A percentile compares a stretch with the other conserved stretches of the same genome.
Evolutionary conservation across 768 basidiomycete species (phyloP).

Genomic region (Porpolomopsis calyptriformis): DNA sequence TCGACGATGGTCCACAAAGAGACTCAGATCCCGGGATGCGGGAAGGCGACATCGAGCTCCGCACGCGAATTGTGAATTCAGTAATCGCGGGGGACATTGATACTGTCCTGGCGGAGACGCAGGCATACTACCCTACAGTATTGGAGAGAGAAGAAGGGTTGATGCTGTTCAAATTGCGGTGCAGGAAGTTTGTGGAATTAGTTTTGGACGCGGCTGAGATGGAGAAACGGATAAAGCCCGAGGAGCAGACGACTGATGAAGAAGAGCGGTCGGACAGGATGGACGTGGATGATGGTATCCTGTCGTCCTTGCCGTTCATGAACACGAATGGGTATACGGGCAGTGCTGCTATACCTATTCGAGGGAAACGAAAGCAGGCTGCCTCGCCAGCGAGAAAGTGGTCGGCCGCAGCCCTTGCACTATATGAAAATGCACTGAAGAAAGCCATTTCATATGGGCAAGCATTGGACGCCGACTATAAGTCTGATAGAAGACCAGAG

Average conservation of each 20-base stretch:
- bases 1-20: conserved; percentile 25
- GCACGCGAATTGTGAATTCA: conserved; percentile 62
- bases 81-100: conserved; percentile 65
- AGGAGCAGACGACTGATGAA: too few relatives aligned
- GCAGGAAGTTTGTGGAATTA: conserved; percentile 79
- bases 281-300: conserved; percentile 43
- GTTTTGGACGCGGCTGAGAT: conserved; percentile 61
- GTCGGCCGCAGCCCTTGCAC: conserved; percentile 19
- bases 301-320: conserved; percentile 11
- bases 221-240: conserved; percentile 47
- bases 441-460: conserved; percentile 69
- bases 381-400: conserved; percentile 12
- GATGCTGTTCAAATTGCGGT: conserved; percentile 72
- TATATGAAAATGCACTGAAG: conserved; percentile 50
- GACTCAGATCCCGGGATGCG: conserved; percentile 16
- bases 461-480: conserved; percentile 56
- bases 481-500: conserved; percentile 48
- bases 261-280: too few relatives aligned
- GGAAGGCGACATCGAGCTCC: conserved; percentile 48
- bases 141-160: conserved; percentile 58
- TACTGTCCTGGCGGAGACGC: conserved; percentile 46
- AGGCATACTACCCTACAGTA: conserved; percentile 48
- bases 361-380: conserved; percentile 8
- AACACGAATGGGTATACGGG: conserved; percentile 19
- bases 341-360: conserved; percentile 14